phyloP scores from a whole-genome alignment of 2,329 filamentous ascomycete genomes.

The Stemphylium vesicarium region DNA sequence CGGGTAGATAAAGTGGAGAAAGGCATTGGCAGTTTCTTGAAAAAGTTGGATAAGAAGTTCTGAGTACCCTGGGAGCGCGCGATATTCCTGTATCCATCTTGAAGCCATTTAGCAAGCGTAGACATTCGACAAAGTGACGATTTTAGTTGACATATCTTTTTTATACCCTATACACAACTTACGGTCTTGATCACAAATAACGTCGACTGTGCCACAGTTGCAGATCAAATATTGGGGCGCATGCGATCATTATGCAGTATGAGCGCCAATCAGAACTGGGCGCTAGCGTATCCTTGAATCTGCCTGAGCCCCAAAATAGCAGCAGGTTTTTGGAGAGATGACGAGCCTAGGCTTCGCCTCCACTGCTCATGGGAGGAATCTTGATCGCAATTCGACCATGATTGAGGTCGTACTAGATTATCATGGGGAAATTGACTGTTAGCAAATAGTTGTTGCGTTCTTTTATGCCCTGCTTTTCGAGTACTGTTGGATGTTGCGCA shows the following conservation, averaged over 20 bases:
- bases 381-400: neutral
- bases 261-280: conserved; percentile 19
- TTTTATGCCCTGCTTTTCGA: neutral
- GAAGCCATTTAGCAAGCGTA: conserved; percentile 22
- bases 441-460: too few species aligned
- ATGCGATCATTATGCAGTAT: conserved; percentile 18
- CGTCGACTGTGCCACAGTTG: conserved; percentile 10
- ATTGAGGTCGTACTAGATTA: neutral
- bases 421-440: neutral
- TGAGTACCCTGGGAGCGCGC: conserved; percentile 9
- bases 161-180: neutral
- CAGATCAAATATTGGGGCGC: conserved; percentile 11
- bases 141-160: neutral
- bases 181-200: neutral
- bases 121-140: conserved; percentile 5
- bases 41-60: conserved; percentile 80
- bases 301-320: conserved; percentile 28
- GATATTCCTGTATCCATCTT: conserved; percentile 8
- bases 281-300: conserved; percentile 24
- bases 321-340: conserved; percentile 31
- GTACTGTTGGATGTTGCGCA: neutral
- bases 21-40: conserved; percentile 73
- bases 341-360: conserved; percentile 6
- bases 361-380: conserved; percentile 23
- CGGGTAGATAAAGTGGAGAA: conserved; percentile 71